Conservation (phyloP, 176 grass and related monocot species). For the Sorghum bicolor region DNA sequence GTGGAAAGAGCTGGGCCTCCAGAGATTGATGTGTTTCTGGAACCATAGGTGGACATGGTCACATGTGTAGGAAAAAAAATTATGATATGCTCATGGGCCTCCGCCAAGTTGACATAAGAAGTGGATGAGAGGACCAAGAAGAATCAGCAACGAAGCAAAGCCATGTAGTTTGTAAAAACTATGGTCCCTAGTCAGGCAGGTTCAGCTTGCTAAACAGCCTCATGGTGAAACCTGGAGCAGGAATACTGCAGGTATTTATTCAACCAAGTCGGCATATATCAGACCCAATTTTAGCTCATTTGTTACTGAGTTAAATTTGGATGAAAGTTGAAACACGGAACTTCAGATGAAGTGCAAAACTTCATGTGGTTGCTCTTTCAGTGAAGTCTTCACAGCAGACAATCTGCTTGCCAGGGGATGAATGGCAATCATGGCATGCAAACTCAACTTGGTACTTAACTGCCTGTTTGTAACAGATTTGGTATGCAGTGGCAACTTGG, state of each 20-base stretch:
- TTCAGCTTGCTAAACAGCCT: not conserved
- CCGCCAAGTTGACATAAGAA: not conserved
- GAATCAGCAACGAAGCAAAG: not conserved
- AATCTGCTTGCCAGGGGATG: not conserved
- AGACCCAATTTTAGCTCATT: not conserved
- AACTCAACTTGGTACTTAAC: not conserved
- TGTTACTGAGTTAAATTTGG: not conserved
- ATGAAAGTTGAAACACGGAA: not conserved
- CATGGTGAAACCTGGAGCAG: too few relatives aligned
- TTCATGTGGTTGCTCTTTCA: not conserved
- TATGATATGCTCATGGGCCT: conserved; percentile 30
- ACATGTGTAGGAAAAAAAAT: conserved; percentile 20
- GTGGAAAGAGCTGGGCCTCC: not conserved
- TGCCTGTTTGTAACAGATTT: not conserved
- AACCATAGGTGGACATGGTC: conserved; percentile 47
- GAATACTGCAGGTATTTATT: not conserved
- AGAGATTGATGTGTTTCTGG: conserved; percentile 33
- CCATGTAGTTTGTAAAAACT: not conserved
- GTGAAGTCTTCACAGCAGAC: not conserved
- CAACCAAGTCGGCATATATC: not conserved
- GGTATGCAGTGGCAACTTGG: not conserved
- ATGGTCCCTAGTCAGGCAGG: not conserved
- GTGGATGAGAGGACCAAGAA: not conserved
- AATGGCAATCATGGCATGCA: not conserved
- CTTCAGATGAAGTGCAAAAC: not conserved